Evolutionary conservation across 1,284 basidiomycete genomes (phyloP).

Genomic region (Cutaneotrichosporon dermatis): DNA sequence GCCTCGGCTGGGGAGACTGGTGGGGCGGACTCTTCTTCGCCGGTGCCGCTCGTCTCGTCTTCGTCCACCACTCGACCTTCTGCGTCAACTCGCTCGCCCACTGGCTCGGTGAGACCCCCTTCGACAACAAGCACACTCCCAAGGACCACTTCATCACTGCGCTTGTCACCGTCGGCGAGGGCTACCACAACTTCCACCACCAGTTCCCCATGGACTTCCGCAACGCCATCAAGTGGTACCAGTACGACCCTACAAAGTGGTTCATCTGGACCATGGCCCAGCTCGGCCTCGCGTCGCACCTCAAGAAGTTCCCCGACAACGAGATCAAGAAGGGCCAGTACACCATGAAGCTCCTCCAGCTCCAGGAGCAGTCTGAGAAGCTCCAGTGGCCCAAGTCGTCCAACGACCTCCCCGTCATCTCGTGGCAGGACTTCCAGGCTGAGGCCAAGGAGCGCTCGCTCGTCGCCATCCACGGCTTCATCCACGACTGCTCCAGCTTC

Average conservation of each 20-base stretch:
- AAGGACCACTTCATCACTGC: slow-evolving; percentile 82
- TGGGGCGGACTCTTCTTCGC: slow-evolving; percentile 80
- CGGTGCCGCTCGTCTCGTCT: slow-evolving; percentile 71
- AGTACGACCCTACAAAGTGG: slow-evolving; percentile 75
- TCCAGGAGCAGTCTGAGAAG: slow-evolving; percentile 65
- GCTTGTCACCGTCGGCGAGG: slow-evolving; percentile 81
- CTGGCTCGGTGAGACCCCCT: slow-evolving; percentile 86
- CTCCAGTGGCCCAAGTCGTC: slow-evolving; percentile 64
- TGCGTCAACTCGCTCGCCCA: slow-evolving; percentile 93
- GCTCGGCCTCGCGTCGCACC: slow-evolving; percentile 74
- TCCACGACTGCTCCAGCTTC: slow-evolving; percentile 82
- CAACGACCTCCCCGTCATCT: slow-evolving; percentile 72
- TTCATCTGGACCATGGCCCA: slow-evolving; percentile 67
- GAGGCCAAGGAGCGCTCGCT: slow-evolving; percentile 71
- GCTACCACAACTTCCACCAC: slow-evolving; percentile 94
- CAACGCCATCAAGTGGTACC: slow-evolving; percentile 88
- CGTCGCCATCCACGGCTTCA: slow-evolving; percentile 80
- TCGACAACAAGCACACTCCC: slow-evolving; percentile 94
- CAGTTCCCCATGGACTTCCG: slow-evolving; percentile 93
- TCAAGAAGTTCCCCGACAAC: slow-evolving; percentile 90
- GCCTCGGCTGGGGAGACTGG: slow-evolving; percentile 80
- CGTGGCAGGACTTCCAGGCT: slow-evolving; percentile 72
- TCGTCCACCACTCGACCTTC: slow-evolving; percentile 92
- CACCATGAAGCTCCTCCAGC: slow-evolving; percentile 84
- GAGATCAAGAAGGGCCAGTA: slow-evolving; percentile 87